Evolutionary conservation across 768 basidiomycete genomes (phyloP), one percentile per base, ranked within the genome.

Genomic region (Boletus sensibilis): DNA sequence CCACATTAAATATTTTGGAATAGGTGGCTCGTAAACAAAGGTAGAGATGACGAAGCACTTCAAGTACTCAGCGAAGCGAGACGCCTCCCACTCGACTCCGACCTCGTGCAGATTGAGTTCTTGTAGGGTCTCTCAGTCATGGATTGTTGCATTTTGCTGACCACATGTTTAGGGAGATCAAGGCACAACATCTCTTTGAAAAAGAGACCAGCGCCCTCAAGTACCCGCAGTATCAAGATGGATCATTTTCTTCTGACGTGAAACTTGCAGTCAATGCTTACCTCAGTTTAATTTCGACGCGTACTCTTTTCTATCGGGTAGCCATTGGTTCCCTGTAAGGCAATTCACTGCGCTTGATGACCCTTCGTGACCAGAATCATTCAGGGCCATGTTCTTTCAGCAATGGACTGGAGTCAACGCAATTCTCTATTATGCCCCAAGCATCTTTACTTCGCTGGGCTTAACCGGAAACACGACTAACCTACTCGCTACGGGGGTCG

Each of bases 371-470:
- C 63, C 13, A 39, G 21, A 27, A 14, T 18, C 43, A 23, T 45
- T 5, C 50, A 82, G 82, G 58, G 83, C 76, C 40, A 92, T 86
- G 88, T 87, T 85, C 75, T 90, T 88, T 77, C 89, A 90, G 67
- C 88, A 90, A 71, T 90, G 88, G 87, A 89, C 87, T 31, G 90
- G 88, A 58, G 78, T 88, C 63, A 88, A 89, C 61, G 86, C 83
- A 7, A 86, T 89, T 60, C 72, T 90, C 49, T 90, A 90, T 75
- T 90, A 90, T 62, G 88, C 88, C 0, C 89, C 86, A 3, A 78
- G 73, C 39, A 90, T 92, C 56, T 92, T 91, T 76, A 45, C 75
- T 41, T 61, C 67, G 16, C 79, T 92, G 37, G 82, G 86, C 45
- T 72, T 90, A 34, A 77, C 75, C 2, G 86, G 87, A 3, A 86